Conservation (phyloP, 495 filamentous ascomycete genomes). For the Neurospora sp. region DNA sequence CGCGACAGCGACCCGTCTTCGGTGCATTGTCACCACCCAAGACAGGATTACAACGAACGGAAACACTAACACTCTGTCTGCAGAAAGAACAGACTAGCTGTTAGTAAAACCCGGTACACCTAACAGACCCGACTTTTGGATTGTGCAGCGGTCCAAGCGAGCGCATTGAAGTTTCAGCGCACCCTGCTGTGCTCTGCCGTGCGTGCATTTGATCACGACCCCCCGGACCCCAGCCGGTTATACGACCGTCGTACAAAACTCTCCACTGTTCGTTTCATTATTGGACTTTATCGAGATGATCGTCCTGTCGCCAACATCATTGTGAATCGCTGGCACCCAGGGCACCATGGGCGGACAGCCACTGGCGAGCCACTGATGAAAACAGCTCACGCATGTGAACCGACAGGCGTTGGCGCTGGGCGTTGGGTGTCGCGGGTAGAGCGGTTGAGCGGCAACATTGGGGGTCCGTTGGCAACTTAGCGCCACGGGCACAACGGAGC, state of each 20-base stretch:
- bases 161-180: neutral
- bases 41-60: neutral
- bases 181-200: neutral
- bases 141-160: neutral
- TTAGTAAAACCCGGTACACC: neutral
- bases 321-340: neutral
- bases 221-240: neutral
- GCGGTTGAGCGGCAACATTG: neutral
- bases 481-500: neutral
- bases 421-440: neutral
- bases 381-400: neutral
- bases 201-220: neutral
- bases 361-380: neutral
- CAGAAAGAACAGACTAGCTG: neutral
- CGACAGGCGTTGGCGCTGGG: neutral
- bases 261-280: neutral
- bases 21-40: neutral
- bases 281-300: neutral
- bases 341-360: neutral
- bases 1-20: neutral
- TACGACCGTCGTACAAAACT: neutral
- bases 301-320: neutral
- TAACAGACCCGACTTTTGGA: neutral
- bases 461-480: neutral
- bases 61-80: neutral